phyloP scores from a whole-genome alignment of 2,329 filamentous ascomycete species.

The Ophiocordyceps camponoti-saundersi region DNA sequence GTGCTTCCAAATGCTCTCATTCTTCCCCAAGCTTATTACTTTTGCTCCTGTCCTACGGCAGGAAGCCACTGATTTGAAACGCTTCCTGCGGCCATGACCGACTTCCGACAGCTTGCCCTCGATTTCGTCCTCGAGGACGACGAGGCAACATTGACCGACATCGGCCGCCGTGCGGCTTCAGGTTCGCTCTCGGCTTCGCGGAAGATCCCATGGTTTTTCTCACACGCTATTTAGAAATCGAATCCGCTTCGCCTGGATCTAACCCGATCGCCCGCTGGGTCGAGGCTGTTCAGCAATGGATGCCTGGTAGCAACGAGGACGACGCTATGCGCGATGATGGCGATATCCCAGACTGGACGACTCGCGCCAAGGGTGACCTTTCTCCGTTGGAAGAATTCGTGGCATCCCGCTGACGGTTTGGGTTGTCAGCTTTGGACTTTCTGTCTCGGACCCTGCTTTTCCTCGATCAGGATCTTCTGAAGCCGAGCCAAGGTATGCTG shows the following conservation, averaged over 20 bases:
- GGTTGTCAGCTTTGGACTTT: conserved; percentile 32
- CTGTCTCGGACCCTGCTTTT: conserved; percentile 33
- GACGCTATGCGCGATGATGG: conserved; percentile 20
- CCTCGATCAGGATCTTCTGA: conserved; percentile 27
- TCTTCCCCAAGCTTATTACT: not conserved
- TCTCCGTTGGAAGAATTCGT: not conserved
- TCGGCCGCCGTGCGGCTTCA: conserved; percentile 28
- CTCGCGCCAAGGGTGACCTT: conserved; percentile 29
- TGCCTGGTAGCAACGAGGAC: conserved; percentile 23
- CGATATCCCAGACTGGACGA: conserved; percentile 31
- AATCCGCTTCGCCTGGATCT: conserved; percentile 23
- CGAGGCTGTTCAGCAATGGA: conserved; percentile 36
- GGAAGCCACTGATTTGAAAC: not conserved
- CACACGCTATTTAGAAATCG: conserved; percentile 20
- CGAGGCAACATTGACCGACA: conserved; percentile 18
- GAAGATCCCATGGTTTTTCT: not conserved
- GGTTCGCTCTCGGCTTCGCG: conserved; percentile 9
- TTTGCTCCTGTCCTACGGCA: not conserved
- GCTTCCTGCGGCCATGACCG: conserved; percentile 22
- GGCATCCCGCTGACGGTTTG: too few relatives aligned
- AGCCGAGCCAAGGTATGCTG: conserved; percentile 28
- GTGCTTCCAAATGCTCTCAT: not conserved
- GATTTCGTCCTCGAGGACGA: conserved; percentile 37
- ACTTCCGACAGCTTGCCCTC: conserved; percentile 33
- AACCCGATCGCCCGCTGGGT: conserved; percentile 36